Evolutionary conservation across 2,329 filamentous ascomycete species (phyloP).

Genomic region (Ophiocordyceps camponoti-floridani): DNA sequence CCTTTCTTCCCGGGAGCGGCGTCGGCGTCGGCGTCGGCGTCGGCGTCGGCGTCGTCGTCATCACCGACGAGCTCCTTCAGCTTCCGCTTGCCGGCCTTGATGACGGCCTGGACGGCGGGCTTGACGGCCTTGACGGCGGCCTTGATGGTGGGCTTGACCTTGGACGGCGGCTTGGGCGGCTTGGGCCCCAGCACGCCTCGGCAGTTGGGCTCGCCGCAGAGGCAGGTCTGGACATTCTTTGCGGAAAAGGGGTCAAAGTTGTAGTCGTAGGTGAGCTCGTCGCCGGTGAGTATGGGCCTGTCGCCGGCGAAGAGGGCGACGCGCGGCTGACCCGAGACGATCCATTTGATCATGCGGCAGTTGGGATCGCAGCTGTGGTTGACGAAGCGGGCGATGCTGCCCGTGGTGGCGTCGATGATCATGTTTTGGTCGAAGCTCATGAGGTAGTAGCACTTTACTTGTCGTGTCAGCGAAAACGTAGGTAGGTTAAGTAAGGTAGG

Average conservation of each 20-base stretch:
- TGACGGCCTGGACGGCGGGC: no score
- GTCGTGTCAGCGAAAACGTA: no score
- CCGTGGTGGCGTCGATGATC: conserved; percentile 93
- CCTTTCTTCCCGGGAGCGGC: no score
- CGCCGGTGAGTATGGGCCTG: conserved; percentile 76
- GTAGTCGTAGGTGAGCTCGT: conserved; percentile 91
- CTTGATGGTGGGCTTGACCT: conserved; percentile 11
- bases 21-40: no score
- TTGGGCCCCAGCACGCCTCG: conserved; percentile 46
- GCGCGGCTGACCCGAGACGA: conserved; percentile 77
- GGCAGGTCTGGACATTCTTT: conserved; percentile 50
- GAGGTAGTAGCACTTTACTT: conserved; percentile 71
- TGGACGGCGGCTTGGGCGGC: conserved; percentile 26
- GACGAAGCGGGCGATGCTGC: conserved; percentile 91
- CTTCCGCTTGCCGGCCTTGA: conserved; percentile 36
- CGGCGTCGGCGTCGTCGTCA: conserved; percentile 12
- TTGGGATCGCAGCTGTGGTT: conserved; percentile 97
- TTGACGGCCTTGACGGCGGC: conserved; percentile 8
- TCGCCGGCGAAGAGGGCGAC: conserved; percentile 96
- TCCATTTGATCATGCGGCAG: conserved; percentile 96
- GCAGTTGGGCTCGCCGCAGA: conserved; percentile 45
- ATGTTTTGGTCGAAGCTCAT: conserved; percentile 99
- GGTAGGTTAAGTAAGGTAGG: no score
- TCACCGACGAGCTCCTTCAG: conserved; percentile 31
- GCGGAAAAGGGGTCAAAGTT: conserved; percentile 53